These are phyloP conservation scores for Neurospora sp. DNA, from an alignment of 495 filamentous ascomycete genomes.

Conservation along the genomic window DNA sequence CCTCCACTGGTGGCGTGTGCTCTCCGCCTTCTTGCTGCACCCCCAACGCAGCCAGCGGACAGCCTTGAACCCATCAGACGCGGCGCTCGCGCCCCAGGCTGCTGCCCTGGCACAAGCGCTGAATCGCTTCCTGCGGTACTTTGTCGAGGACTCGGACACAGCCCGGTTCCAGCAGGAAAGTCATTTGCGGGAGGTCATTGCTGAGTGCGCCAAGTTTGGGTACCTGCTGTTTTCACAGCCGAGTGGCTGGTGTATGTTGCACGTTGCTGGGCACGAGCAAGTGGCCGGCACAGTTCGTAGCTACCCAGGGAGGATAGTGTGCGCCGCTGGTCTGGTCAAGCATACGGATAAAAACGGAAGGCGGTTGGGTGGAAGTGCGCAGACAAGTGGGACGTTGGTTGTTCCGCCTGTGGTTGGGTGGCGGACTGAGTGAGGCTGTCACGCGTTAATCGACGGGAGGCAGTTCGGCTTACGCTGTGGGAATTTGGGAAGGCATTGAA, in stretches of 20 bases:
- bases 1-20: constrained; percentile 24
- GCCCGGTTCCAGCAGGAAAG: constrained; percentile 24
- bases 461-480: background rate
- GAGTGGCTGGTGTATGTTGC: constrained; percentile 18
- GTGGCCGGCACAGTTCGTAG: background rate
- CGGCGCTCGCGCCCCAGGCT: constrained; percentile 19
- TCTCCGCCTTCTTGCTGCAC: constrained; percentile 29
- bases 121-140: constrained; percentile 22
- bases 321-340: constrained; percentile 20
- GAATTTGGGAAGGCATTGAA: background rate
- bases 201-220: constrained; percentile 23
- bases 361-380: constrained; percentile 5
- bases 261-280: constrained; percentile 2
- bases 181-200: constrained; percentile 23
- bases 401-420: constrained; percentile 9
- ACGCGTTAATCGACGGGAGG: background rate
- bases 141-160: constrained; percentile 16
- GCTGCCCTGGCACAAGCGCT: constrained; percentile 17
- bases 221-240: constrained; percentile 28
- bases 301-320: constrained; percentile 13
- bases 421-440: background rate
- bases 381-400: constrained; percentile 1
- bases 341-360: constrained; percentile 17
- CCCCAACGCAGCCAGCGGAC: constrained; percentile 23
- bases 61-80: constrained; percentile 16